Percentiles rank a stretch among this genome's conserved stretches.
phyloP scores from a whole-genome alignment of 768 basidiomycete genomes.

The Boletus insuetus region DNA sequence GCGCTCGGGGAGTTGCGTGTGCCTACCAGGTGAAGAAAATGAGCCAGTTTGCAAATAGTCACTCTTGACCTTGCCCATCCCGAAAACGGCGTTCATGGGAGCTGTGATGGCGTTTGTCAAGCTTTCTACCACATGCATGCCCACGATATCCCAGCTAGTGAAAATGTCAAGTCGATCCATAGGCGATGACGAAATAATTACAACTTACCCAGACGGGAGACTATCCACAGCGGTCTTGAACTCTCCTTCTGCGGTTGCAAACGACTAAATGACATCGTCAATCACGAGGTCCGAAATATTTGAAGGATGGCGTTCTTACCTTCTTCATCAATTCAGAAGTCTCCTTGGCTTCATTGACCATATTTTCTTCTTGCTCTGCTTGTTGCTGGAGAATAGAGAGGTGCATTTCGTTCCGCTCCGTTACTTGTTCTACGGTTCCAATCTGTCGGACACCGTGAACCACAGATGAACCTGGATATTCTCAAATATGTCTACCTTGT shows the following conservation, averaged over 20 bases:
- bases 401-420: slow-evolving; percentile 13
- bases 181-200: neutral
- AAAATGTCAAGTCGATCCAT: neutral
- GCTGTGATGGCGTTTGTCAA: slow-evolving; percentile 12
- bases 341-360: slow-evolving; percentile 14
- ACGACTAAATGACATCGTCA: slow-evolving; percentile 2
- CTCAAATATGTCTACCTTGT: slow-evolving; percentile 1
- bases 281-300: too few species aligned
- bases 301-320: neutral
- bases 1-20: neutral
- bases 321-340: slow-evolving; percentile 18
- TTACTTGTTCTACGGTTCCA: slow-evolving; percentile 11
- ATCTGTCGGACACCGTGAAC: neutral
- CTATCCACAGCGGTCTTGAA: slow-evolving; percentile 16
- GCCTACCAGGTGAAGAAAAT: neutral
- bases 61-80: slow-evolving; percentile 10
- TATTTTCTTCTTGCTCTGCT: slow-evolving; percentile 10
- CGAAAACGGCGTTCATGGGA: slow-evolving; percentile 10
- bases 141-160: slow-evolving; percentile 11
- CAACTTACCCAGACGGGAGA: slow-evolving; percentile 13
- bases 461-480: too few species aligned
- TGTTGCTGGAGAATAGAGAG: slow-evolving; percentile 14
- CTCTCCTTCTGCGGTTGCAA: slow-evolving; percentile 11
- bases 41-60: slow-evolving; percentile 11
- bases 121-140: slow-evolving; percentile 16